Percentiles rank a stretch among this genome's conserved stretches.
Evolutionary conservation across 257 asterid genomes (phyloP).

Genomic region (Gynochthodes officinalis): DNA sequence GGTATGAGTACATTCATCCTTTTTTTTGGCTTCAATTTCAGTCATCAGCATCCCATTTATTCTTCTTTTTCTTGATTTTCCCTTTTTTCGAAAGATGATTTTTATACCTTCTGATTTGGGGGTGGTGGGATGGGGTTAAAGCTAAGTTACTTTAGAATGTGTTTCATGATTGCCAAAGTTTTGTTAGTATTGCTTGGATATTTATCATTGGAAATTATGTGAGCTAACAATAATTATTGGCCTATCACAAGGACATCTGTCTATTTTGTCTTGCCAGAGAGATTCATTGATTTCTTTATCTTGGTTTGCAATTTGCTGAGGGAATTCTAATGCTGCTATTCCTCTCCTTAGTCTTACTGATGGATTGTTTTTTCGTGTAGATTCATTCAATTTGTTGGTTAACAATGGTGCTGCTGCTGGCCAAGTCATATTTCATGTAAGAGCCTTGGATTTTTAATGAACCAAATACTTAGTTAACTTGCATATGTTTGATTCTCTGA

Average conservation of each 20-base stretch:
- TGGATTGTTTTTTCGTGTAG: slow-evolving; percentile 35
- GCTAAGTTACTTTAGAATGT: background rate
- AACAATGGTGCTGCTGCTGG: slow-evolving; percentile 96
- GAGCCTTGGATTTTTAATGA: slow-evolving; percentile 14
- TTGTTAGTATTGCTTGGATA: background rate
- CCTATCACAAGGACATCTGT: background rate
- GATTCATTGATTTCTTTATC: background rate
- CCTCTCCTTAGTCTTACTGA: slow-evolving; percentile 1
- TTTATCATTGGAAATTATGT: background rate
- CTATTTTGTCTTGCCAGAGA: background rate
- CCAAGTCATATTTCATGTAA: slow-evolving; percentile 89
- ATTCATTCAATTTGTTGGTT: slow-evolving; percentile 91
- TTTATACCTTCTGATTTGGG: background rate
- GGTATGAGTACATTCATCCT: slow-evolving; percentile 42
- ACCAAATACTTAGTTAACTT: background rate
- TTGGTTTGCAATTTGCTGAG: background rate
- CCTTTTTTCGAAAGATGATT: background rate
- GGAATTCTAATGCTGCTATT: background rate
- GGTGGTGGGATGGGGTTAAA: background rate
- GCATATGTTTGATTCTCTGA: background rate
- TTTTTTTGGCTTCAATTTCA: background rate
- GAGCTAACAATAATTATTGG: background rate
- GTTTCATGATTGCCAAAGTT: background rate
- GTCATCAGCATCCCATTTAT: background rate
- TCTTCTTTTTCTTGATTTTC: background rate